phyloP scores from a whole-genome alignment of 257 asterid species.

The Rubia yunnanensis region DNA sequence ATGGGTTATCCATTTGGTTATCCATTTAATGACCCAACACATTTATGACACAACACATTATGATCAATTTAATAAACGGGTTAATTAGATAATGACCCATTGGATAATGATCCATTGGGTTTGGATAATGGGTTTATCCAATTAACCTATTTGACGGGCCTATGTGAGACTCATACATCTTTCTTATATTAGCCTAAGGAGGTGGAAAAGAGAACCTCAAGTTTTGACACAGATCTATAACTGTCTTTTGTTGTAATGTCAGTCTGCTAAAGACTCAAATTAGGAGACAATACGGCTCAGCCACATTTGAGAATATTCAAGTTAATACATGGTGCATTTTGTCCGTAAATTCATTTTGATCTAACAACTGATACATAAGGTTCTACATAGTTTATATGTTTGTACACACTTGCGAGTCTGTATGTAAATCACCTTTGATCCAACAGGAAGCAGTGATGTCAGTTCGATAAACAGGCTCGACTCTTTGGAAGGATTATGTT shows the following conservation, averaged over 20 bases:
- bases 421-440: not conserved
- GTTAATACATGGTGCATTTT: not conserved
- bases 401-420: not conserved
- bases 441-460: not conserved
- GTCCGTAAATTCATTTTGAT: too few species aligned
- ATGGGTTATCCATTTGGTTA: too few species aligned
- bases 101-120: too few species aligned
- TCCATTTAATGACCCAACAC: too few species aligned
- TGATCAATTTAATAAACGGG: too few species aligned
- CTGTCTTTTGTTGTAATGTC: constrained; percentile 9
- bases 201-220: constrained; percentile 4
- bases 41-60: not conserved
- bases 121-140: too few species aligned
- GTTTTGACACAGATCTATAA: not conserved
- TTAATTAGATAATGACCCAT: too few species aligned
- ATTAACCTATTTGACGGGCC: too few species aligned
- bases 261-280: not conserved
- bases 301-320: not conserved
- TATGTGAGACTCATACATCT: too few species aligned
- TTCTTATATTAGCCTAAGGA: not conserved
- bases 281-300: not conserved
- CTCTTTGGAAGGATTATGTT: not conserved
- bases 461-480: not conserved
- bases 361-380: too few species aligned
- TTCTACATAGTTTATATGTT: not conserved